Evolutionary conservation across 73 alveolate species (phyloP).

Genomic region (Loxodes magnus): DNA sequence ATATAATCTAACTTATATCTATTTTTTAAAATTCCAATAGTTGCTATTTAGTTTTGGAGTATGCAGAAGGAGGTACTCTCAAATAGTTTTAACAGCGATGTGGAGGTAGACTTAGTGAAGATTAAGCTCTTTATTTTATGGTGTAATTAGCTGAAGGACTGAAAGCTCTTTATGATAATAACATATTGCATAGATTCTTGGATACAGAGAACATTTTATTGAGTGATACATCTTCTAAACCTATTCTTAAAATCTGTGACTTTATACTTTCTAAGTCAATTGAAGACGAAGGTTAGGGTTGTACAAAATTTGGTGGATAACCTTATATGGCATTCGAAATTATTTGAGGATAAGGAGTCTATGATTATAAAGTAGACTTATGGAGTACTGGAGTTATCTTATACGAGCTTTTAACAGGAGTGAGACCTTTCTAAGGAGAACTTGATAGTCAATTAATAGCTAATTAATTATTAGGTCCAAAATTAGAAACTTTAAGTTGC

Average conservation of each 20-base stretch:
- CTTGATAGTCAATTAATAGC: no score
- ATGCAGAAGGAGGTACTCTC: no score
- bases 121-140: no score
- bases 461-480: no score
- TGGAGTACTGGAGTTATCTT: conserved; percentile 48
- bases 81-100: no score
- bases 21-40: no score
- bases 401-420: conserved; percentile 26
- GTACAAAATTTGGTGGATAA: conserved; percentile 37
- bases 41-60: no score
- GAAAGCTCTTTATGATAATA: conserved; percentile 14
- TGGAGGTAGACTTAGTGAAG: no score
- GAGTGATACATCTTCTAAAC: conserved; percentile 12
- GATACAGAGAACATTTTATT: conserved; percentile 24
- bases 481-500: no score
- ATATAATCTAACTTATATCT: no score
- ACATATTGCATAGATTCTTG: conserved; percentile 35
- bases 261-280: conserved; percentile 37
- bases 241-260: conserved; percentile 38
- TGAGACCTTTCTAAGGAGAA: conserved; percentile 8
- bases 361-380: conserved; percentile 33
- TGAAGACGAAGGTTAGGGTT: conserved; percentile 9
- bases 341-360: conserved; percentile 6
- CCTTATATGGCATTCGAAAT: conserved; percentile 49
- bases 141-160: conserved; percentile 39